Evolutionary conservation across 495 filamentous ascomycete species (phyloP).

Genomic region (Neurospora discreta): DNA sequence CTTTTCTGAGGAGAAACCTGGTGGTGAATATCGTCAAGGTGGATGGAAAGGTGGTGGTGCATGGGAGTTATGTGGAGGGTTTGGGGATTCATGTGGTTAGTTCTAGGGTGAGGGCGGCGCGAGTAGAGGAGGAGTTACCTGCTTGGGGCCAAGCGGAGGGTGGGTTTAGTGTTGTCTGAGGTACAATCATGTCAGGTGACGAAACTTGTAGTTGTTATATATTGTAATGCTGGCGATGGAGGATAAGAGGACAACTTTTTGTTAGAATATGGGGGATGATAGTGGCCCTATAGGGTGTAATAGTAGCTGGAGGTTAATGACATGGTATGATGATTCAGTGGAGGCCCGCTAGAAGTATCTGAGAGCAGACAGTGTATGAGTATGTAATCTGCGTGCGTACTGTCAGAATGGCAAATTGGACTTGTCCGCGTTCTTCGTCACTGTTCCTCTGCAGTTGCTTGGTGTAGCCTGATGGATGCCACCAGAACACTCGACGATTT

Average conservation of each 20-base stretch:
- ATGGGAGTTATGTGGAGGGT: constrained; percentile 14
- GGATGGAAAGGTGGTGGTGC: constrained; percentile 15
- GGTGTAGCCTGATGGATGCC: not conserved
- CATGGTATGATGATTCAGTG: not conserved
- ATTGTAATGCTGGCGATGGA: too few species aligned
- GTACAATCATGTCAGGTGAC: too few species aligned
- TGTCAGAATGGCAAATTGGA: too few species aligned
- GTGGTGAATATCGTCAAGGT: constrained; percentile 25
- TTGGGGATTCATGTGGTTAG: constrained; percentile 31
- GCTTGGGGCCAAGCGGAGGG: constrained; percentile 27
- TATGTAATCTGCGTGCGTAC: too few species aligned
- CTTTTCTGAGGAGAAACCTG: constrained; percentile 35
- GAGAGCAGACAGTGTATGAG: too few species aligned
- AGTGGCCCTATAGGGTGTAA: not conserved
- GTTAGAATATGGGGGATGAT: not conserved
- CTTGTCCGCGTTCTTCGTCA: not conserved
- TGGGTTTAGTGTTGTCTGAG: constrained; percentile 13
- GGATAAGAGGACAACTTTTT: not conserved
- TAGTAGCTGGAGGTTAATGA: not conserved
- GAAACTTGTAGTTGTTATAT: too few species aligned
- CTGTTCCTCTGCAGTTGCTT: not conserved
- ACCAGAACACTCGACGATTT: not conserved
- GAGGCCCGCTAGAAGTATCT: too few species aligned
- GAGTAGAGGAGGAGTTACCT: constrained; percentile 29
- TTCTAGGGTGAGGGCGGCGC: constrained; percentile 26